Conservation (phyloP, 2,329 filamentous ascomycete species). For the Metarhizium guizhouense region DNA sequence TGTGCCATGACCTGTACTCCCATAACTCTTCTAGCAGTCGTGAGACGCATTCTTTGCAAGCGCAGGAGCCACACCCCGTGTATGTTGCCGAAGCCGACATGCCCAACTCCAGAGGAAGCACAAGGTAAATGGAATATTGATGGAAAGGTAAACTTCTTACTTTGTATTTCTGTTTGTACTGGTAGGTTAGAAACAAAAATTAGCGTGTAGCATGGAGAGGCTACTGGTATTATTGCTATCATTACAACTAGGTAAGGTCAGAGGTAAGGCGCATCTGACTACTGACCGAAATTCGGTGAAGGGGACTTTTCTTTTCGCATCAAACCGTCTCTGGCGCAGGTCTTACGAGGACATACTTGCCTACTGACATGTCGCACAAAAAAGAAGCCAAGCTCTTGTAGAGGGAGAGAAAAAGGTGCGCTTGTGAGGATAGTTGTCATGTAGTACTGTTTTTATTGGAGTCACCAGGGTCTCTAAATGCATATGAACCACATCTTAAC, state of each 20-base stretch:
- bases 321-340: background rate
- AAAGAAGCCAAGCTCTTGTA: background rate
- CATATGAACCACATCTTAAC: constrained; percentile 9
- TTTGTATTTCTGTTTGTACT: constrained; percentile 8
- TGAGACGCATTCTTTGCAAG: background rate
- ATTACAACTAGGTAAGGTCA: constrained; percentile 39
- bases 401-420: background rate
- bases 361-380: background rate
- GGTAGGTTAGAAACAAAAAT: constrained; percentile 7
- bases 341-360: background rate
- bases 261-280: constrained; percentile 41
- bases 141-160: constrained; percentile 7
- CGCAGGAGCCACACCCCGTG: background rate
- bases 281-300: constrained; percentile 18
- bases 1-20: background rate
- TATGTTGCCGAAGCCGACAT: too few species aligned
- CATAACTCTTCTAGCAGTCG: background rate
- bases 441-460: constrained; percentile 3
- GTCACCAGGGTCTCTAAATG: constrained; percentile 15
- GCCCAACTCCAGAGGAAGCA: background rate
- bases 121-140: constrained; percentile 14
- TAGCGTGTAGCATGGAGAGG: constrained; percentile 5
- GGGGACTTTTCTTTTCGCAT: background rate
- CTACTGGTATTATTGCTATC: background rate
- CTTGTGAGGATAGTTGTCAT: background rate